Conservation (phyloP, 140 eudicot genomes). For the Bidens hawaiensis region DNA sequence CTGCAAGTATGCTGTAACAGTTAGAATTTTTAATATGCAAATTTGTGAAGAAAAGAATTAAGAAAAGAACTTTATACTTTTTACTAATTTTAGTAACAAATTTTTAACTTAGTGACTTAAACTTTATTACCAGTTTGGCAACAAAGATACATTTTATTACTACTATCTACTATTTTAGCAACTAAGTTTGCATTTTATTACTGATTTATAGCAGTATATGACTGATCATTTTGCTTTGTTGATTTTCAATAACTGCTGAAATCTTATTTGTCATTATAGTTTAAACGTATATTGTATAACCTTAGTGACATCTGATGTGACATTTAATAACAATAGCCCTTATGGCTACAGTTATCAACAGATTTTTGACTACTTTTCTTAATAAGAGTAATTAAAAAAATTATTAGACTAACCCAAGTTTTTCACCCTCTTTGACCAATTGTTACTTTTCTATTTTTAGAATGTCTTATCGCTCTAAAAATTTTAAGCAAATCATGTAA, state of each 20-base stretch:
- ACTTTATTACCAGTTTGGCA: not conserved
- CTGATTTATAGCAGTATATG: not conserved
- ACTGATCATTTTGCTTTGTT: not conserved
- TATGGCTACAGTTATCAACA: too few relatives aligned
- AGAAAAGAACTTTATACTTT: not conserved
- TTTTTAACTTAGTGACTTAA: not conserved
- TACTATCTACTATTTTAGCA: not conserved
- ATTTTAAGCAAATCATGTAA: too few relatives aligned
- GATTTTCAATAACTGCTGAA: not conserved
- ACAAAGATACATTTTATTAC: not conserved
- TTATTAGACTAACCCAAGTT: too few relatives aligned
- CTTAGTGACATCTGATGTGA: not conserved
- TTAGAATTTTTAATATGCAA: constrained; percentile 7
- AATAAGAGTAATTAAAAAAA: too few relatives aligned
- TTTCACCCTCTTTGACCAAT: too few relatives aligned
- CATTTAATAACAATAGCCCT: too few relatives aligned
- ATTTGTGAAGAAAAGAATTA: not conserved
- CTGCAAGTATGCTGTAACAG: constrained; percentile 35
- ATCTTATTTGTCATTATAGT: not conserved
- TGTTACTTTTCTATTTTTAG: too few relatives aligned
- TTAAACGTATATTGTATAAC: not conserved
- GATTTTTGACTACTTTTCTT: too few relatives aligned
- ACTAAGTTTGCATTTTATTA: not conserved
- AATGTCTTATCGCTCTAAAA: too few relatives aligned
- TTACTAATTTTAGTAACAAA: not conserved